A percentile compares a stretch with the other conserved stretches of the same genome.
phyloP scores from a whole-genome alignment of 768 basidiomycete species.

The Psilocybe sp. region DNA sequence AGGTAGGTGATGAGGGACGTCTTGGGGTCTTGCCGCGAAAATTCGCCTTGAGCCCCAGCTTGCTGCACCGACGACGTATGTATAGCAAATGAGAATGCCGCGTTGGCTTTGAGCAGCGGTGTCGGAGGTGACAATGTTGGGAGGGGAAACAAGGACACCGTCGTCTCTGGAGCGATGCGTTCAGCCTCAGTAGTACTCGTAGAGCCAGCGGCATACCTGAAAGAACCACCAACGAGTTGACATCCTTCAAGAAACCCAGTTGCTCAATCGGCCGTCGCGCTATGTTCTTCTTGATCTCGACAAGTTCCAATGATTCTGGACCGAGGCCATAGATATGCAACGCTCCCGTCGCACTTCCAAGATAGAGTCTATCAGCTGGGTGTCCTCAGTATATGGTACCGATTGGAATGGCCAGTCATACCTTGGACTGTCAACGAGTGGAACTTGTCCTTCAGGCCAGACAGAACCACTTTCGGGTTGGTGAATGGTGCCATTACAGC shows the following conservation, averaged over 20 bases:
- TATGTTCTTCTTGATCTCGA: constrained; percentile 67
- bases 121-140: constrained; percentile 71
- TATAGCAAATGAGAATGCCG: constrained; percentile 80
- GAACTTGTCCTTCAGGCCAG: constrained; percentile 47
- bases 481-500: constrained; percentile 35
- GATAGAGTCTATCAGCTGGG: constrained; percentile 43
- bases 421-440: constrained; percentile 48
- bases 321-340: constrained; percentile 30
- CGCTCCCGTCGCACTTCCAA: constrained; percentile 33
- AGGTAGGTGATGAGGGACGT: constrained; percentile 74
- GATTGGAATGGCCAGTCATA: constrained; percentile 8
- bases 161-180: constrained; percentile 49
- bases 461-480: constrained; percentile 28
- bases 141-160: constrained; percentile 72
- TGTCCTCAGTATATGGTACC: not conserved
- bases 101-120: constrained; percentile 71
- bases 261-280: constrained; percentile 80
- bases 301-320: constrained; percentile 36
- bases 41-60: constrained; percentile 25
- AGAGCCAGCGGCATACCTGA: constrained; percentile 54
- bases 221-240: constrained; percentile 81
- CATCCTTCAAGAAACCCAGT: constrained; percentile 78
- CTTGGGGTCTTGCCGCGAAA: constrained; percentile 41
- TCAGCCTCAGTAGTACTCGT: constrained; percentile 1
- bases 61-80: constrained; percentile 62